Evolutionary conservation across 2,329 filamentous ascomycete species (phyloP), one percentile per base, ranked within the genome.

Genomic region (Xylariaceae sp.): DNA sequence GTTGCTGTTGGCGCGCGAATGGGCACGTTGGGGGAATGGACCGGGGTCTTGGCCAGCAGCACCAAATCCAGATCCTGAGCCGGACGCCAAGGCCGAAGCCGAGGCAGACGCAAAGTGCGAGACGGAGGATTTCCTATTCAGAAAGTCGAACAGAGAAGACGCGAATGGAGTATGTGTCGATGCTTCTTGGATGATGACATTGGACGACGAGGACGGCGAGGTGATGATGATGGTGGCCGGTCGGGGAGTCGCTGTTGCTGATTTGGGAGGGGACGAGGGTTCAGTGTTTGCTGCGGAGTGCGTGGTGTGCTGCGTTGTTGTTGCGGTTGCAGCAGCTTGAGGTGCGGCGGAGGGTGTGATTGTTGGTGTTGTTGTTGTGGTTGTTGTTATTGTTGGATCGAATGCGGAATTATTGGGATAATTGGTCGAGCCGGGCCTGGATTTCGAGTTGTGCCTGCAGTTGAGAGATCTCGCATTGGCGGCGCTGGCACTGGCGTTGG

Each of bases 1-100:
- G 30, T 64, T 63, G 62, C 69, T 70, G 57, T 62, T 66, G 6
- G 66, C 60, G 51, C 66, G 67, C 58, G 68, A 68, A 55, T 64
- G 65, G 34, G 53, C 18, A 15, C 58, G 61, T 56, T 35, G 54
- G 39, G 54, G 11, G 39, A 51, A 51, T 56, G 61, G 60, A 61
- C 53, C 53, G 54, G 51, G 23, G 23, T 17, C 51, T 47, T 39
- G 51, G 17, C 48, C 57, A 58, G 42, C 55, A 13, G 47, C 2
- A 35, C 48, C 51, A 15, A 30, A 30, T 30, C 23, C 23, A 30
- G 53, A 45, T 17, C 51, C 54, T 53, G 35, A 48, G 51, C 35
- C 52, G 51, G 23, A 47, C 30, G 50, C 52, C 39, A 51, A 53
- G 45, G 47, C 57, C 53, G 56, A 42, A 47, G 52, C 52, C 48